Percentiles rank a stretch among this genome's conserved stretches.
Evolutionary conservation across 768 basidiomycete species (phyloP).

Genomic region (Cystofilobasidium macerans): DNA sequence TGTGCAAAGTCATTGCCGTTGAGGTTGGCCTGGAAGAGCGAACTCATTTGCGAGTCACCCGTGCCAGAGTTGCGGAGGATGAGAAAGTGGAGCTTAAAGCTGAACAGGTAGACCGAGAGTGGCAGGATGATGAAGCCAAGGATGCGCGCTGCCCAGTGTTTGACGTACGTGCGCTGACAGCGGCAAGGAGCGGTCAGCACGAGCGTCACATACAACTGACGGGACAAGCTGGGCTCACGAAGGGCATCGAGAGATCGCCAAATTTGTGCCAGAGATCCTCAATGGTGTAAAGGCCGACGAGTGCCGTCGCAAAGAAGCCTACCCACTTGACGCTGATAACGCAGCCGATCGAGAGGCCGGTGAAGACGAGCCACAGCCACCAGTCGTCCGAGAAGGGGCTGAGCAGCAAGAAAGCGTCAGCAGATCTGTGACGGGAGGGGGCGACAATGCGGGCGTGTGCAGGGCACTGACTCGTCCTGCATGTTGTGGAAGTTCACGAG

Average conservation of each 20-base stretch:
- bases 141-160: conserved; percentile 82
- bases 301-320: conserved; percentile 84
- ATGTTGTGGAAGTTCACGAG: conserved; percentile 95
- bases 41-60: conserved; percentile 97
- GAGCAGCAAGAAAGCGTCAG: conserved; percentile 1
- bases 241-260: conserved; percentile 82
- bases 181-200: background rate
- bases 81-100: conserved; percentile 94
- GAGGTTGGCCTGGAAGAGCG: conserved; percentile 92
- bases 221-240: conserved; percentile 54
- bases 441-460: no score
- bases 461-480: conserved; percentile 58
- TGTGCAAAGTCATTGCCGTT: conserved; percentile 83
- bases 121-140: conserved; percentile 79
- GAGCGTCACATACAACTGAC: background rate
- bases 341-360: conserved; percentile 87
- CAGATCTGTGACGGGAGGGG: no score
- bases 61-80: conserved; percentile 88
- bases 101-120: conserved; percentile 79
- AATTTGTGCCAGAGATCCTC: conserved; percentile 99
- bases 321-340: conserved; percentile 97
- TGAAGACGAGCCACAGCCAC: conserved; percentile 92
- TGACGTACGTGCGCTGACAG: conserved; percentile 64
- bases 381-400: conserved; percentile 92
- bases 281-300: conserved; percentile 90